phyloP scores from a whole-genome alignment of 495 filamentous ascomycete species.

The Wilcoxina mikolae region DNA sequence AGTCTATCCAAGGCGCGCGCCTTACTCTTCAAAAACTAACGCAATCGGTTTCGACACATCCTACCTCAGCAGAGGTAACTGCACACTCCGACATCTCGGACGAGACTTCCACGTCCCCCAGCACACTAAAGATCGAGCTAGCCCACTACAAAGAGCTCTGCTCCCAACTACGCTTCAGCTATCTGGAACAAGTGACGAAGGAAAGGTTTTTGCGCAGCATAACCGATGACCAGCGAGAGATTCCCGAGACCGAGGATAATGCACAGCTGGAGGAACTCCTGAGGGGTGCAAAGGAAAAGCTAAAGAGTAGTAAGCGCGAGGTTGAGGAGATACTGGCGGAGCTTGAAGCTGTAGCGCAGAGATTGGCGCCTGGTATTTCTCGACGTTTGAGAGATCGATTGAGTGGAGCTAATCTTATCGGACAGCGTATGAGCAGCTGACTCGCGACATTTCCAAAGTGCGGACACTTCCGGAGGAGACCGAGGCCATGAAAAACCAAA shows the following conservation, averaged over 20 bases:
- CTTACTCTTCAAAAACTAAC: constrained; percentile 2
- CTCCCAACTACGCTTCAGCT: constrained; percentile 89
- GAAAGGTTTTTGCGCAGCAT: constrained; percentile 65
- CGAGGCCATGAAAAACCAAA: constrained; percentile 43
- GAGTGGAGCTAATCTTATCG: constrained; percentile 32
- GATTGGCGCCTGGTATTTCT: constrained; percentile 34
- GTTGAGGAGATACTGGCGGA: constrained; percentile 56
- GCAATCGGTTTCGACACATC: constrained; percentile 7
- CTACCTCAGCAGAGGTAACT: constrained; percentile 5
- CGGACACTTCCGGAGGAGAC: constrained; percentile 48
- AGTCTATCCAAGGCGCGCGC: background rate
- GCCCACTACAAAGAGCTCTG: constrained; percentile 53
- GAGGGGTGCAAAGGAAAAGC: constrained; percentile 51
- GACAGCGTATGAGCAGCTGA: constrained; percentile 49
- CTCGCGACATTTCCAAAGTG: constrained; percentile 36
- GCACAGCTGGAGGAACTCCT: constrained; percentile 60
- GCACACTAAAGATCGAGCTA: constrained; percentile 12
- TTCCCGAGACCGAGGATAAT: constrained; percentile 72
- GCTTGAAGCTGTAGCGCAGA: constrained; percentile 52
- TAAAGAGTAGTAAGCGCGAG: constrained; percentile 65
- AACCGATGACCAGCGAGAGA: constrained; percentile 71
- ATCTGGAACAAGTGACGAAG: constrained; percentile 67
- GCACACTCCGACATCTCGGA: constrained; percentile 12
- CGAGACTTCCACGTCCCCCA: constrained; percentile 9
- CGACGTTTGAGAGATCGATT: background rate